phyloP scores from a whole-genome alignment of 371 early-diverging fungal species.

The Zychaea mexicana region DNA sequence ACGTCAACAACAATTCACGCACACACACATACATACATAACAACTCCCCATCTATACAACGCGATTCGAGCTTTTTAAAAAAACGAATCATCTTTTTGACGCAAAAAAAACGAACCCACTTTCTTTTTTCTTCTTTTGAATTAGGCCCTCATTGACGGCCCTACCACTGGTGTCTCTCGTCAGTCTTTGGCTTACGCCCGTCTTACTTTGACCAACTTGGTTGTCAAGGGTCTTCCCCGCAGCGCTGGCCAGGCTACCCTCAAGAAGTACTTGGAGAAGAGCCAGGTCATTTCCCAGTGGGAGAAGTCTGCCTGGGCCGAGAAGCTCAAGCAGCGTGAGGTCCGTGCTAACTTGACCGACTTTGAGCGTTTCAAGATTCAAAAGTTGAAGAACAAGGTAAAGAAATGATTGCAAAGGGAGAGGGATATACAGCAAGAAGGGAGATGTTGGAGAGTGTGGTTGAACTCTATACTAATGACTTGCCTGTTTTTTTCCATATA shows the following conservation, averaged over 20 bases:
- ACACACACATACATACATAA: too few species aligned
- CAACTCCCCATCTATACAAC: too few species aligned
- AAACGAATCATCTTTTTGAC: not conserved
- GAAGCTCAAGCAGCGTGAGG: slow-evolving; percentile 84
- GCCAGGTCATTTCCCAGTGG: slow-evolving; percentile 82
- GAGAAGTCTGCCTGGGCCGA: slow-evolving; percentile 91
- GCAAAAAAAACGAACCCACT: too few species aligned
- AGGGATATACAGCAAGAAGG: not conserved
- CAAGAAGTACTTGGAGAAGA: slow-evolving; percentile 84
- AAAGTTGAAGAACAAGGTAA: slow-evolving; percentile 83
- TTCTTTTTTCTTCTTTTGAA: not conserved
- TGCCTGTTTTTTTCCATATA: slow-evolving; percentile 6
- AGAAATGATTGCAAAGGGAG: not conserved
- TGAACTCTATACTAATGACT: too few species aligned
- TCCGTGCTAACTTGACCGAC: slow-evolving; percentile 85
- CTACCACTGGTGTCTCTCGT: slow-evolving; percentile 94
- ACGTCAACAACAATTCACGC: too few species aligned
- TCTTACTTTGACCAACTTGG: slow-evolving; percentile 87
- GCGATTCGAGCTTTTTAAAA: not conserved
- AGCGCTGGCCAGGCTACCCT: slow-evolving; percentile 76
- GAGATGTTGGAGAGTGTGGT: not conserved
- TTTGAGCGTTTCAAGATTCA: slow-evolving; percentile 97
- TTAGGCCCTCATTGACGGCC: slow-evolving; percentile 95
- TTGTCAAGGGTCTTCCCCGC: slow-evolving; percentile 88
- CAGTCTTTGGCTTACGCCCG: slow-evolving; percentile 87